Evolutionary conservation across 1,139 yeast species (phyloP).

Genomic region (Pneumocystis sp.): DNA sequence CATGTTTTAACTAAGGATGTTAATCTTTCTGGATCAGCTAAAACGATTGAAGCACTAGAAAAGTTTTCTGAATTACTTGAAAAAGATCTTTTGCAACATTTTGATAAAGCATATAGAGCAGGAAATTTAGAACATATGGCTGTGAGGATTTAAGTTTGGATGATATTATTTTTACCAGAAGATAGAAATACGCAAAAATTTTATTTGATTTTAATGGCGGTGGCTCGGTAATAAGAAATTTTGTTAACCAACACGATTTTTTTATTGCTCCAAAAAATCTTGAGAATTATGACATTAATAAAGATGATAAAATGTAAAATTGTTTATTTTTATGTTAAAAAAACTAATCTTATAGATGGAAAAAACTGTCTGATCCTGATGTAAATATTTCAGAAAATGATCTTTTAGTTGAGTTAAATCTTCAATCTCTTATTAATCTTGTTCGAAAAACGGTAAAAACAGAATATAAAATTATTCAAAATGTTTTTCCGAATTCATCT

Average conservation of each 20-base stretch:
- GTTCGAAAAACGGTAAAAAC: constrained; percentile 39
- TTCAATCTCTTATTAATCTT: constrained; percentile 29
- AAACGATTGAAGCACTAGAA: constrained; percentile 33
- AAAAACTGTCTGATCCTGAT: constrained; percentile 33
- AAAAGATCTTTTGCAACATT: constrained; percentile 31
- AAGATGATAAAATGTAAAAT: constrained; percentile 23
- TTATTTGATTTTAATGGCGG: constrained; percentile 77
- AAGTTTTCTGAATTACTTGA: constrained; percentile 69
- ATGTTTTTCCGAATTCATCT: constrained; percentile 55
- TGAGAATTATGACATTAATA: constrained; percentile 24
- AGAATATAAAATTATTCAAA: constrained; percentile 58
- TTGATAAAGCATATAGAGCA: constrained; percentile 30
- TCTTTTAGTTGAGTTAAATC: constrained; percentile 17
- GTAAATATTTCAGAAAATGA: constrained; percentile 29
- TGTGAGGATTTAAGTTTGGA: constrained; percentile 24
- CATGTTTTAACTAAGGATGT: constrained; percentile 46
- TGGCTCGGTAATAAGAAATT: constrained; percentile 62
- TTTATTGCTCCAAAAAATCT: constrained; percentile 40
- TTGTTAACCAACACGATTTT: constrained; percentile 66
- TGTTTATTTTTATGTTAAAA: neutral
- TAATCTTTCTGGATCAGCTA: constrained; percentile 13
- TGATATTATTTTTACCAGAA: neutral
- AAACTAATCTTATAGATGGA: constrained; percentile 26
- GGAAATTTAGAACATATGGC: constrained; percentile 60
- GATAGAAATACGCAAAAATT: constrained; percentile 44